A percentile compares a stretch with the other conserved stretches of the same genome.
phyloP scores from a whole-genome alignment of 345 rosid genomes.

The Heritiera fomes region DNA sequence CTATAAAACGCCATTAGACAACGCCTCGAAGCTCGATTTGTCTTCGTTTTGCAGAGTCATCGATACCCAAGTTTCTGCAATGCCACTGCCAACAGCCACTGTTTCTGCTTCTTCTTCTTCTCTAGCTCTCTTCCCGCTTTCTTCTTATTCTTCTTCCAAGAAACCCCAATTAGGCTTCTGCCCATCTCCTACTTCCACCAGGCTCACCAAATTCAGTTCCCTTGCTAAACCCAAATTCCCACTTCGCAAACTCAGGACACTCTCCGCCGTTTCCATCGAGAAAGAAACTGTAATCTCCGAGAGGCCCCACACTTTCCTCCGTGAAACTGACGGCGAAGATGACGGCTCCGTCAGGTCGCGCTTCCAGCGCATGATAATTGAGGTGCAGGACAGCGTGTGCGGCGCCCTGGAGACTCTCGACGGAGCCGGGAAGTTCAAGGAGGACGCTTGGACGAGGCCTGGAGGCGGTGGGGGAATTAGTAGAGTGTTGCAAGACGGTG shows the following conservation, averaged over 20 bases:
- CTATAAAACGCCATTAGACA: too few species aligned
- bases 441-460: conserved; percentile 96
- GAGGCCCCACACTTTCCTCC: conserved; percentile 77
- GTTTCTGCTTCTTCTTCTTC: conserved; percentile 28
- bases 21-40: not conserved
- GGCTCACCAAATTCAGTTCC: not conserved
- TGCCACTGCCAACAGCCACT: conserved; percentile 22
- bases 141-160: conserved; percentile 11
- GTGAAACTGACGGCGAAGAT: conserved; percentile 56
- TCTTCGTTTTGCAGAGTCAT: not conserved
- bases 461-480: conserved; percentile 99
- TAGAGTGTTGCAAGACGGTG: conserved; percentile 87
- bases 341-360: conserved; percentile 56
- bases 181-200: not conserved
- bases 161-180: conserved; percentile 9
- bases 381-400: conserved; percentile 79
- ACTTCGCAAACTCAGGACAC: conserved; percentile 8
- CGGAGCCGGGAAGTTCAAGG: conserved; percentile 70
- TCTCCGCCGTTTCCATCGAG: conserved; percentile 62
- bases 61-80: not conserved
- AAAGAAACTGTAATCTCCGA: conserved; percentile 62
- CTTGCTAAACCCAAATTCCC: conserved; percentile 14
- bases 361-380: conserved; percentile 73
- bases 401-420: conserved; percentile 69
- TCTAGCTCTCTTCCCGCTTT: conserved; percentile 1